Percentiles rank a stretch among this genome's conserved stretches.
Conservation (phyloP, 768 basidiomycete genomes). For the Tubosaeta brunneosetosa region DNA sequence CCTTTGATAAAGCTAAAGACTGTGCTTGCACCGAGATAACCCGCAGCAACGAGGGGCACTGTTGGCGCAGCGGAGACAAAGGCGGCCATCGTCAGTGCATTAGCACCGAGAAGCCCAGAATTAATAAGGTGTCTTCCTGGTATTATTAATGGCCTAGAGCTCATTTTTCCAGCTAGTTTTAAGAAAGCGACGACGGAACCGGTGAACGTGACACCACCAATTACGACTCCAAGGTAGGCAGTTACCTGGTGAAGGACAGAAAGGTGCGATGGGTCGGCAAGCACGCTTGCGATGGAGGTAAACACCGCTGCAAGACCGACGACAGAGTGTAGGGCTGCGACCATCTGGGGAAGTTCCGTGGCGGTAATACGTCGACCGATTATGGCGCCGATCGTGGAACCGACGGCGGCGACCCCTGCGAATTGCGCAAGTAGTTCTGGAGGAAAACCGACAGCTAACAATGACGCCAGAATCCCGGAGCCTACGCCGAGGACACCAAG, state of each 20-base stretch:
- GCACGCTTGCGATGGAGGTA: conserved; percentile 78
- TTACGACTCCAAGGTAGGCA: conserved; percentile 81
- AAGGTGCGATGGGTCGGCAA: conserved; percentile 64
- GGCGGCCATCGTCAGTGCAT: conserved; percentile 68
- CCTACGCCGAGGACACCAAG: conserved; percentile 85
- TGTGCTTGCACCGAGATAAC: conserved; percentile 70
- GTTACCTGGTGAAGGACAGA: conserved; percentile 74
- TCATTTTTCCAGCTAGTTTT: conserved; percentile 79
- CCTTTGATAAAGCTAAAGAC: conserved; percentile 81
- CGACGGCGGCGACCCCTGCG: conserved; percentile 69
- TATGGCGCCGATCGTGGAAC: conserved; percentile 62
- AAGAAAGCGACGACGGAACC: conserved; percentile 88
- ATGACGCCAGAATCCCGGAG: conserved; percentile 74
- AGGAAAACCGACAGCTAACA: conserved; percentile 80
- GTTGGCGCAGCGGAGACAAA: conserved; percentile 68
- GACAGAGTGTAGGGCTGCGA: conserved; percentile 78
- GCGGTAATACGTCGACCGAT: conserved; percentile 82
- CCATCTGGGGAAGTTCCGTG: conserved; percentile 84
- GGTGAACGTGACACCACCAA: conserved; percentile 87
- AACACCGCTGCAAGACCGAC: conserved; percentile 88
- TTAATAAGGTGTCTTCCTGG: conserved; percentile 81
- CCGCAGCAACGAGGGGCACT: conserved; percentile 71
- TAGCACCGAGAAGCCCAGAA: conserved; percentile 62
- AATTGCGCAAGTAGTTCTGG: conserved; percentile 73
- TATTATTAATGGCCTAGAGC: conserved; percentile 64